These are phyloP conservation scores for Ascochyta lentis DNA, from an alignment of 2,329 filamentous ascomycete genomes.

Conservation along the genomic window DNA sequence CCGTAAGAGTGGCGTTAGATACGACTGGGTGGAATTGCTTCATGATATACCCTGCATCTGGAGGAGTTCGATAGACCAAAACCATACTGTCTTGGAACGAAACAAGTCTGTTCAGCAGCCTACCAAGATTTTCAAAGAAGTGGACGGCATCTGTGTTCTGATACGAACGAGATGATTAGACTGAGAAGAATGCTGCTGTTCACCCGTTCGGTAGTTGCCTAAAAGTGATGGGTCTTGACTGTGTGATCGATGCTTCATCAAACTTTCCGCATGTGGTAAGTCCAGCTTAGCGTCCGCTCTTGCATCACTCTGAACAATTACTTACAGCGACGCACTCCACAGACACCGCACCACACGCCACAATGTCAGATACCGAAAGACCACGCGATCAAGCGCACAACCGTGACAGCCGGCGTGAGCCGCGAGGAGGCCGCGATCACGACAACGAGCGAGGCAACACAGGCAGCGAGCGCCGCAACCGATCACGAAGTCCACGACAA, in stretches of 20 bases:
- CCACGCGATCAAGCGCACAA: slow-evolving; percentile 34
- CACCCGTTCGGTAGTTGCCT: no score
- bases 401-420: slow-evolving; percentile 30
- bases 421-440: slow-evolving; percentile 27
- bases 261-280: slow-evolving; percentile 2
- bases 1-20: slow-evolving; percentile 1
- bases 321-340: neutral
- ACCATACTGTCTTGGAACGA: neutral
- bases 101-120: no score
- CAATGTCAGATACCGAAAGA: slow-evolving; percentile 36
- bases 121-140: no score
- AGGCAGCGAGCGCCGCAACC: slow-evolving; percentile 37
- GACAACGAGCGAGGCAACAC: slow-evolving; percentile 24
- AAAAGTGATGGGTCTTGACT: no score
- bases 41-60: slow-evolving; percentile 11
- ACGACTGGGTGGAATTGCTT: neutral
- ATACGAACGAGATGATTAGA: no score
- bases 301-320: neutral
- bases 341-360: slow-evolving; percentile 1
- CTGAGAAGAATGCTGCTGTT: no score
- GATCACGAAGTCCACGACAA: slow-evolving; percentile 43
- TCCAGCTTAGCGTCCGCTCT: neutral
- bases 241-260: neutral
- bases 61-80: neutral
- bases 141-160: no score